Evolutionary conservation across 495 filamentous ascomycete species (phyloP).

Genomic region (Penicillium riverlandense): DNA sequence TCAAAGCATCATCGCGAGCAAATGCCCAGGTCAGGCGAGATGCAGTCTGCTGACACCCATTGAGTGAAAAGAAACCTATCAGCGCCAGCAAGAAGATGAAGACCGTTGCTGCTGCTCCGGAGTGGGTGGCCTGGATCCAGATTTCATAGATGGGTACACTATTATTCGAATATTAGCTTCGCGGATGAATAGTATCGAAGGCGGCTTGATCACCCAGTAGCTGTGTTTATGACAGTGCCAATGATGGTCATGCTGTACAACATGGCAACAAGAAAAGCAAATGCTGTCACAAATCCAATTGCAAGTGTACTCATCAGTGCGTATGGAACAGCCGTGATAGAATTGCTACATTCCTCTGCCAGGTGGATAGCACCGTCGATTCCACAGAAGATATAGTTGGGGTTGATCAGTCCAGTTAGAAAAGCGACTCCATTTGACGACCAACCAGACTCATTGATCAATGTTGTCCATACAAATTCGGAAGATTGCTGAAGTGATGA

Average conservation of each 20-base stretch:
- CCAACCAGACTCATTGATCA: constrained; percentile 19
- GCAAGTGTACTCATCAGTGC: constrained; percentile 14
- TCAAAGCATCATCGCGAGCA: constrained; percentile 25
- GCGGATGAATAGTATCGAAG: background rate
- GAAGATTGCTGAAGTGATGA: constrained; percentile 9
- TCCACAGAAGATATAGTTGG: constrained; percentile 13
- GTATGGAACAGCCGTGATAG: constrained; percentile 11
- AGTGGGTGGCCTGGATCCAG: constrained; percentile 19
- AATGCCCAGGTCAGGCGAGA: constrained; percentile 33
- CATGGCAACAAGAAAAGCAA: constrained; percentile 14
- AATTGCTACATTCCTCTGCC: constrained; percentile 14
- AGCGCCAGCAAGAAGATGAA: constrained; percentile 16
- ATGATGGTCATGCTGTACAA: constrained; percentile 7
- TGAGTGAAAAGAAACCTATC: constrained; percentile 16
- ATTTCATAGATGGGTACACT: constrained; percentile 17
- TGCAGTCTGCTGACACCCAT: constrained; percentile 19
- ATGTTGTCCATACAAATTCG: constrained; percentile 12
- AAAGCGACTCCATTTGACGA: constrained; percentile 14
- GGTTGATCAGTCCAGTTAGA: constrained; percentile 16
- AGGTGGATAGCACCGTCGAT: constrained; percentile 20
- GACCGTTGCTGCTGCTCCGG: constrained; percentile 12
- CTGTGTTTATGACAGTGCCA: background rate
- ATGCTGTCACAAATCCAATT: constrained; percentile 14
- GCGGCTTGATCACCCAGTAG: background rate
- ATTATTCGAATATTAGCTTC: background rate